Conservation (phyloP, 257 asterid genomes). For the Gentiana dahurica region DNA sequence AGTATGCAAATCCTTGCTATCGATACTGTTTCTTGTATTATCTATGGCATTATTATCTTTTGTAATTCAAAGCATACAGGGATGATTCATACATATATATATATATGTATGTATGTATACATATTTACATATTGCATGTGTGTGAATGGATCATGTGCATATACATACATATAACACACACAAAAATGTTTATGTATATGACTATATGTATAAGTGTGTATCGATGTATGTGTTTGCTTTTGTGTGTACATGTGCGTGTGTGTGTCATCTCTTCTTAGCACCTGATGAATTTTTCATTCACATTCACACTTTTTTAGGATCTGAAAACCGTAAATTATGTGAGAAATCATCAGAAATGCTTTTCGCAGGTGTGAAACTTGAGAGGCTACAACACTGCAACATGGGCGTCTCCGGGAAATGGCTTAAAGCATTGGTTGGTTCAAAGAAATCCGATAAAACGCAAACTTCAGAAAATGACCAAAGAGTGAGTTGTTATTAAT, state of each 20-base stretch:
- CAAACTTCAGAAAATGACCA: conserved; percentile 50
- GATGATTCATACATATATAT: no score
- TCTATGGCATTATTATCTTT: neutral
- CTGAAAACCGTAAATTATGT: neutral
- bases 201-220: no score
- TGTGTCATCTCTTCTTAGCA: neutral
- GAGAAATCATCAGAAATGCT: conserved; percentile 7
- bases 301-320: neutral
- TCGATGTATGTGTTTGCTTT: no score
- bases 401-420: conserved; percentile 95
- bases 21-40: neutral
- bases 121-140: neutral
- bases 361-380: conserved; percentile 35
- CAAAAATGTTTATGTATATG: no score
- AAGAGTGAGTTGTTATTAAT: conserved; percentile 42
- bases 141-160: no score
- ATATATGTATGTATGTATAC: no score
- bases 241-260: no score
- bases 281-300: neutral
- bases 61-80: no score
- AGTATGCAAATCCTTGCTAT: neutral
- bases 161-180: neutral
- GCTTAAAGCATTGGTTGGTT: conserved; percentile 73
- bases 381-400: conserved; percentile 10
- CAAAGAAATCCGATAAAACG: conserved; percentile 67